Evolutionary conservation across 805 yeast species (phyloP).

Genomic region (Torulaspora indica): DNA sequence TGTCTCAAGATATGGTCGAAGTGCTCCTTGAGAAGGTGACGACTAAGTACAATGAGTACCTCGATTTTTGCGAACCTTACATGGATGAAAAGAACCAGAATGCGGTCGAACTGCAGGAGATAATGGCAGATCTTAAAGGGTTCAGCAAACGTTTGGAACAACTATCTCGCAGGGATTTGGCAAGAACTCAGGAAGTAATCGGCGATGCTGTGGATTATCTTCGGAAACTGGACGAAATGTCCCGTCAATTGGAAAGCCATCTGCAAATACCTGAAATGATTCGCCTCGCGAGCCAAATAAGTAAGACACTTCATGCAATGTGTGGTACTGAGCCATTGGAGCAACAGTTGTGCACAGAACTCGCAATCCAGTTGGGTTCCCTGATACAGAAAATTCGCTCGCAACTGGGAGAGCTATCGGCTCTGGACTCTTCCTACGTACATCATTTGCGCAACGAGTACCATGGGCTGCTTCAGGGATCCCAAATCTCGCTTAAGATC

Average conservation of each 20-base stretch:
- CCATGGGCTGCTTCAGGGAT: slow-evolving; percentile 30
- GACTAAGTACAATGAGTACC: slow-evolving; percentile 26
- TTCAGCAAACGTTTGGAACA: slow-evolving; percentile 23
- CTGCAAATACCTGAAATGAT: slow-evolving; percentile 17
- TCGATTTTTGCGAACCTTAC: slow-evolving; percentile 27
- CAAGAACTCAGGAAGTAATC: slow-evolving; percentile 24
- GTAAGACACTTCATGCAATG: slow-evolving; percentile 26
- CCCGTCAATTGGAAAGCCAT: slow-evolving; percentile 19
- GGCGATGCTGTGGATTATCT: slow-evolving; percentile 29
- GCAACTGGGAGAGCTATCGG: slow-evolving; percentile 14
- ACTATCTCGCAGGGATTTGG: slow-evolving; percentile 21
- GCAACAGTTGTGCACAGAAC: slow-evolving; percentile 17
- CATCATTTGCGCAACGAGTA: slow-evolving; percentile 31
- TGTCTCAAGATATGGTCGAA: slow-evolving; percentile 27
- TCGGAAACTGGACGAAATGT: slow-evolving; percentile 25
- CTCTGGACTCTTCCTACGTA: slow-evolving; percentile 27
- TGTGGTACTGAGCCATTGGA: slow-evolving; percentile 27
- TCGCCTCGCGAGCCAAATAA: slow-evolving; percentile 20
- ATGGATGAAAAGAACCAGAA: slow-evolving; percentile 21
- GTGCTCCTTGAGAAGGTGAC: slow-evolving; percentile 28
- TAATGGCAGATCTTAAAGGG: slow-evolving; percentile 22
- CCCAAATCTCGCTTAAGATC: slow-evolving; percentile 29
- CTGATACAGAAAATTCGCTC: slow-evolving; percentile 12
- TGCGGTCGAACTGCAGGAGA: slow-evolving; percentile 23
- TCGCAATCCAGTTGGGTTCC: slow-evolving; percentile 15